phyloP scores from a whole-genome alignment of 208 protist species.

The Trypanosoma congolense region DNA sequence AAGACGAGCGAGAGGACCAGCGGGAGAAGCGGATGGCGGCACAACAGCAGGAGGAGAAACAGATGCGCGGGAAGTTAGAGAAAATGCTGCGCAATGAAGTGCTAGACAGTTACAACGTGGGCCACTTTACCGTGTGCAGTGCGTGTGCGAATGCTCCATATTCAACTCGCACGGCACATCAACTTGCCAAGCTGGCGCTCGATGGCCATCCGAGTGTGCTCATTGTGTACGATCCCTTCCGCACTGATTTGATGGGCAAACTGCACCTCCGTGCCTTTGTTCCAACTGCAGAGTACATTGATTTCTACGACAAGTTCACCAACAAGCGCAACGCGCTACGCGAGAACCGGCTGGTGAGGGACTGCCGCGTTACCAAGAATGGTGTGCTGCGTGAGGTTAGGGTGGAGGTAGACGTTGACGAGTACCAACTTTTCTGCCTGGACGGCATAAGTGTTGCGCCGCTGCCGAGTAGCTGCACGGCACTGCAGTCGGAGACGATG shows the following conservation, averaged over 20 bases:
- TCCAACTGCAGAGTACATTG: slow-evolving; percentile 46
- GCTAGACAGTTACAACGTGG: slow-evolving; percentile 60
- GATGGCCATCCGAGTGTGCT: slow-evolving; percentile 49
- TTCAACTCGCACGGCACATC: slow-evolving; percentile 24
- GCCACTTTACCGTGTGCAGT: slow-evolving; percentile 50
- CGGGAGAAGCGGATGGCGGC: slow-evolving; percentile 15
- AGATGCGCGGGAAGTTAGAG: slow-evolving; percentile 23
- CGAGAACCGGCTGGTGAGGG: slow-evolving; percentile 32
- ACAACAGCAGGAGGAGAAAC: slow-evolving; percentile 13
- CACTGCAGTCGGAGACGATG: slow-evolving; percentile 36
- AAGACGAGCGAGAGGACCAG: slow-evolving; percentile 31
- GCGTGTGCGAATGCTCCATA: slow-evolving; percentile 40
- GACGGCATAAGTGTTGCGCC: slow-evolving; percentile 18
- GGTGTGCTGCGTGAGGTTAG: slow-evolving; percentile 63
- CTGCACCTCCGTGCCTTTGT: slow-evolving; percentile 62
- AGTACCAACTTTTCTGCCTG: slow-evolving; percentile 55
- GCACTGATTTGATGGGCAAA: slow-evolving; percentile 50
- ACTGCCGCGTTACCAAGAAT: slow-evolving; percentile 34
- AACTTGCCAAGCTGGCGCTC: slow-evolving; percentile 40
- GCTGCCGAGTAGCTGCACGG: slow-evolving; percentile 30
- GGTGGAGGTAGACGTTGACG: slow-evolving; percentile 55
- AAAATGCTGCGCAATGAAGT: slow-evolving; percentile 39
- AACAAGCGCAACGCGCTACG: slow-evolving; percentile 19
- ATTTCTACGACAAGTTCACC: slow-evolving; percentile 29
- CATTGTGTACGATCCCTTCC: slow-evolving; percentile 66